Conservation (phyloP, 2,329 filamentous ascomycete species). For the Microcyclosporella mali region DNA sequence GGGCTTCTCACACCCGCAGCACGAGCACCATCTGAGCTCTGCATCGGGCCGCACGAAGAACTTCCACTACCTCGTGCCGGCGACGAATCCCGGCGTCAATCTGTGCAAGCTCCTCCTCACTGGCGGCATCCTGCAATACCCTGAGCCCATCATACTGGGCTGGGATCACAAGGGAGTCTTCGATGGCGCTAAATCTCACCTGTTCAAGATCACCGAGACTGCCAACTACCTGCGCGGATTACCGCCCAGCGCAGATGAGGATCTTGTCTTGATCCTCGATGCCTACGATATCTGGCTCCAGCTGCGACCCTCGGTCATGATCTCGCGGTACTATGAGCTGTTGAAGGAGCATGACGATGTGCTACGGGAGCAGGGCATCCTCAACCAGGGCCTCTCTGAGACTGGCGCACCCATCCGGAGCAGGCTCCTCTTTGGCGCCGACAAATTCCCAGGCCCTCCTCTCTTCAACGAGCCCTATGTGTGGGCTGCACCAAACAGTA, state of each 20-base stretch:
- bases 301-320: constrained; percentile 56
- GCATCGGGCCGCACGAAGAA: constrained; percentile 2
- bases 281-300: constrained; percentile 61
- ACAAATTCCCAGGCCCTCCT: constrained; percentile 30
- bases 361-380: constrained; percentile 16
- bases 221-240: constrained; percentile 24
- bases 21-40: not conserved
- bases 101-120: constrained; percentile 18
- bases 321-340: constrained; percentile 55
- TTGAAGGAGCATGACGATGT: constrained; percentile 49
- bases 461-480: constrained; percentile 19
- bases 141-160: constrained; percentile 23
- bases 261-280: constrained; percentile 59
- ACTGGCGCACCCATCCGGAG: constrained; percentile 14
- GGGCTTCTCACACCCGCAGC: not conserved
- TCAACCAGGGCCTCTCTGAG: constrained; percentile 8
- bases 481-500: constrained; percentile 26
- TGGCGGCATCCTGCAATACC: constrained; percentile 23
- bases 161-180: constrained; percentile 22
- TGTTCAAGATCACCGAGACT: constrained; percentile 27
- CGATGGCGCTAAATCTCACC: constrained; percentile 30
- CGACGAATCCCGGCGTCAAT: constrained; percentile 14
- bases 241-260: constrained; percentile 30
- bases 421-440: constrained; percentile 27
- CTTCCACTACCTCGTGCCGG: constrained; percentile 18